phyloP scores from a whole-genome alignment of 2,329 filamentous ascomycete species.

The Nigrospora sphaerica region DNA sequence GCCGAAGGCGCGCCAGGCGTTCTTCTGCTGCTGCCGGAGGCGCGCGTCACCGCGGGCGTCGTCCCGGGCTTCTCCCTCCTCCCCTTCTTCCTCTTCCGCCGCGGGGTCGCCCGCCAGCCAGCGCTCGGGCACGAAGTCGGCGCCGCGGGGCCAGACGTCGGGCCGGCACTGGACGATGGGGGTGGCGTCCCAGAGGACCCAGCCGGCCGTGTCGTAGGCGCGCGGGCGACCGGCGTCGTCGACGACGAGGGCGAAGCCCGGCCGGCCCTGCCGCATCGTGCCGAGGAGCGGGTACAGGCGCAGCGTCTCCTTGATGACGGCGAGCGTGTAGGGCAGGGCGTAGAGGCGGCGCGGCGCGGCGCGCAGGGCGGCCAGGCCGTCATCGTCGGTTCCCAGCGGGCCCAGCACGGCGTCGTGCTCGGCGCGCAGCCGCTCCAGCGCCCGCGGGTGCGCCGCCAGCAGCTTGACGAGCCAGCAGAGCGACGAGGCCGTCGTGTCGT shows the following conservation, averaged over 20 bases:
- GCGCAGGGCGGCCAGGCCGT: neutral
- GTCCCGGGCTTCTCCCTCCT: too few species aligned
- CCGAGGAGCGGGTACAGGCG: conserved; percentile 30
- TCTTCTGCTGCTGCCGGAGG: conserved; percentile 17
- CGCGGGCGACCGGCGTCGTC: conserved; percentile 25
- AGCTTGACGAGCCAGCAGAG: conserved; percentile 24
- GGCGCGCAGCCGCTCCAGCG: conserved; percentile 21
- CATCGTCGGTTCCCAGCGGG: conserved; percentile 13
- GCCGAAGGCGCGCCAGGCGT: conserved; percentile 47
- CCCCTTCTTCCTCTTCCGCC: too few species aligned
- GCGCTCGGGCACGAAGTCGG: conserved; percentile 24
- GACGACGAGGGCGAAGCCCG: conserved; percentile 25
- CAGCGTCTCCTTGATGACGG: conserved; percentile 29
- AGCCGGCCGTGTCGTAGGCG: conserved; percentile 15
- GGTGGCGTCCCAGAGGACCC: conserved; percentile 10
- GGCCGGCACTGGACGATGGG: conserved; percentile 25
- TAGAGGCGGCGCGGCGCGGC: neutral
- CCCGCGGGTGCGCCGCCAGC: conserved; percentile 20
- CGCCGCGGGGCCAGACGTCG: conserved; percentile 21
- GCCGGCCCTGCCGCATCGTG: conserved; percentile 25
- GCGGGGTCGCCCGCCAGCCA: conserved; percentile 24
- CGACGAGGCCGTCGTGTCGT: conserved; percentile 28
- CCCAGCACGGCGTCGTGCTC: conserved; percentile 29
- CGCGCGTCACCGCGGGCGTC: conserved; percentile 6
- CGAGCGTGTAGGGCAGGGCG: conserved; percentile 26